Conservation (phyloP, 306 rosid genomes). For the Quercus ilex region DNA sequence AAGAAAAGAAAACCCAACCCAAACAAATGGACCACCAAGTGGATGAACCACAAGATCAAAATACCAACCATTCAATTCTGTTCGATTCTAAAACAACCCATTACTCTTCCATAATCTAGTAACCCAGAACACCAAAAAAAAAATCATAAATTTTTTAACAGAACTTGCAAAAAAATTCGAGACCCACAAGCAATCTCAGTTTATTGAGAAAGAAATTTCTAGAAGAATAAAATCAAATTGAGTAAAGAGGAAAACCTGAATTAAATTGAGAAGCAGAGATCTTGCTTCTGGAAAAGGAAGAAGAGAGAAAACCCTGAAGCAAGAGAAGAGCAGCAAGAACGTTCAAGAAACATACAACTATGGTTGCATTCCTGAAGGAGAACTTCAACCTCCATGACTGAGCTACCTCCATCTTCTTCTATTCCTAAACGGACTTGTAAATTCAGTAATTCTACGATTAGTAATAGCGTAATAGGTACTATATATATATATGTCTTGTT, state of each 20-base stretch:
- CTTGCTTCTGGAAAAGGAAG: constrained; percentile 62
- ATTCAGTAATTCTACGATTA: too few species aligned
- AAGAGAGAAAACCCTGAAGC: constrained; percentile 73
- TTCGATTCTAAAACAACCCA: background rate
- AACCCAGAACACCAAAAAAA: background rate
- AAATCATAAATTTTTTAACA: background rate
- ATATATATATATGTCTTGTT: too few species aligned
- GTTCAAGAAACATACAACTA: constrained; percentile 65
- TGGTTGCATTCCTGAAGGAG: constrained; percentile 88
- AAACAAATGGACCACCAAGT: background rate
- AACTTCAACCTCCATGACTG: constrained; percentile 70
- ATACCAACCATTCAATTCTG: background rate
- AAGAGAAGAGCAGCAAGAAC: constrained; percentile 55
- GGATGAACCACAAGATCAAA: background rate
- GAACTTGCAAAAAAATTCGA: constrained; percentile 12
- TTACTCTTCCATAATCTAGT: background rate
- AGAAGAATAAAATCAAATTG: background rate
- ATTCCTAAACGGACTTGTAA: too few species aligned
- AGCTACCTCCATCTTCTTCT: constrained; percentile 63
- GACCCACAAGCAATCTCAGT: constrained; percentile 23
- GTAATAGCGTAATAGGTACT: too few species aligned
- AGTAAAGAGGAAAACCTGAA: constrained; percentile 40
- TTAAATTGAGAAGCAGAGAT: constrained; percentile 26
- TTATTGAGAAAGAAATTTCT: background rate
- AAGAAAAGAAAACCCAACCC: background rate